Conservation (phyloP, 257 asterid species). For the Fraxinus quadrangulata region DNA sequence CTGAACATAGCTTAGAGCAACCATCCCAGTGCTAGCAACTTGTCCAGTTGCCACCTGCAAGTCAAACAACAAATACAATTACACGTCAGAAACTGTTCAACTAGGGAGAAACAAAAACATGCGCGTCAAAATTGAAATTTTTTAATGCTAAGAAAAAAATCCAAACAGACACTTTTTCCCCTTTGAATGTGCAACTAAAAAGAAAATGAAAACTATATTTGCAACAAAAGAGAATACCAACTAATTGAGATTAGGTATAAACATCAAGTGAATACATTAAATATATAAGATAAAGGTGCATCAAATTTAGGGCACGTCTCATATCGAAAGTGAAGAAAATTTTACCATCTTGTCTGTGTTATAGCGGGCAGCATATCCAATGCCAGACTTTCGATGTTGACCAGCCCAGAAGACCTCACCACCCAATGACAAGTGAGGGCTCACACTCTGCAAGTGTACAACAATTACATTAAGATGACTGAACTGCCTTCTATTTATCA, state of each 20-base stretch:
- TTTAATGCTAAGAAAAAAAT: background rate
- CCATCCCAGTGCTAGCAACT: conserved; percentile 91
- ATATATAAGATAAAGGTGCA: background rate
- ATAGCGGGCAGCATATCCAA: conserved; percentile 94
- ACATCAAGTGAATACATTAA: background rate
- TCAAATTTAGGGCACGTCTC: conserved; percentile 13
- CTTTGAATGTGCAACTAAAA: background rate
- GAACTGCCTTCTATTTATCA: background rate
- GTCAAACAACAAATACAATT: background rate
- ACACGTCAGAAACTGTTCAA: background rate
- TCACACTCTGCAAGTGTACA: conserved; percentile 67
- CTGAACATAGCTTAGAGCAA: conserved; percentile 86
- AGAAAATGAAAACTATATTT: background rate
- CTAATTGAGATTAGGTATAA: background rate
- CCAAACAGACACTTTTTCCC: background rate
- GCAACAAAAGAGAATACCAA: background rate
- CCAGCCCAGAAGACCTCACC: conserved; percentile 99
- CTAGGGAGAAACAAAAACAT: background rate
- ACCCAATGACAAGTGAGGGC: conserved; percentile 74
- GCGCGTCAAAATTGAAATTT: background rate
- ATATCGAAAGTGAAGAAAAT: background rate
- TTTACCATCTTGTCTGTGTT: conserved; percentile 88
- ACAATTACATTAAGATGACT: conserved; percentile 1
- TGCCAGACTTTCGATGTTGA: conserved; percentile 88
- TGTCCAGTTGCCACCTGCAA: conserved; percentile 91